A percentile compares a stretch with the other conserved stretches of the same genome.
Conservation (phyloP, 345 rosid species). For the Orychophragmus violaceus region DNA sequence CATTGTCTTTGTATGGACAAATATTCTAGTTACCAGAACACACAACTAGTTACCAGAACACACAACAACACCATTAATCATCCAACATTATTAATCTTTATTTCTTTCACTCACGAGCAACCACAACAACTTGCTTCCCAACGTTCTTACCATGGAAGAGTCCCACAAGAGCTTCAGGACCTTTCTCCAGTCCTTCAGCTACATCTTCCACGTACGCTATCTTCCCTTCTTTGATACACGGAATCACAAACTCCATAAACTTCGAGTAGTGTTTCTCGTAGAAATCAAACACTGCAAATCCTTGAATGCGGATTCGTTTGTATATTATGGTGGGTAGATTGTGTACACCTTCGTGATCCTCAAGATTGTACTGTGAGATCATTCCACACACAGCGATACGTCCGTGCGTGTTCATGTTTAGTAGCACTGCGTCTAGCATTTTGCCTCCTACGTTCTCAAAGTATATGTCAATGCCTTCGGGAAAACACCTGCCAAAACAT, state of each 20-base stretch:
- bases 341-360: slow-evolving; percentile 34
- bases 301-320: slow-evolving; percentile 36
- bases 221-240: slow-evolving; percentile 41
- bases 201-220: slow-evolving; percentile 52
- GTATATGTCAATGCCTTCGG: slow-evolving; percentile 51
- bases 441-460: slow-evolving; percentile 49
- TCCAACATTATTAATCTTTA: not conserved
- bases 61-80: not conserved
- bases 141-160: slow-evolving; percentile 49
- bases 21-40: not conserved
- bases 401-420: slow-evolving; percentile 40
- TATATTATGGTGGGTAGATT: slow-evolving; percentile 21
- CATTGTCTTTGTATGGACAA: not conserved
- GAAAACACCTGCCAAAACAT: slow-evolving; percentile 22
- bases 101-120: slow-evolving; percentile 21
- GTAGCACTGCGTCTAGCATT: slow-evolving; percentile 50
- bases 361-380: slow-evolving; percentile 54
- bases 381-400: slow-evolving; percentile 45
- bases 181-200: slow-evolving; percentile 49
- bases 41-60: too few species aligned
- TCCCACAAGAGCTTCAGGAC: slow-evolving; percentile 47
- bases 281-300: slow-evolving; percentile 39
- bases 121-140: slow-evolving; percentile 48
- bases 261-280: slow-evolving; percentile 35
- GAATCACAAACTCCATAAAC: slow-evolving; percentile 37